These are phyloP conservation scores for Thraustochytrium sp. DNA, from an alignment of 352 stramenopile species.

Conservation along the genomic window DNA sequence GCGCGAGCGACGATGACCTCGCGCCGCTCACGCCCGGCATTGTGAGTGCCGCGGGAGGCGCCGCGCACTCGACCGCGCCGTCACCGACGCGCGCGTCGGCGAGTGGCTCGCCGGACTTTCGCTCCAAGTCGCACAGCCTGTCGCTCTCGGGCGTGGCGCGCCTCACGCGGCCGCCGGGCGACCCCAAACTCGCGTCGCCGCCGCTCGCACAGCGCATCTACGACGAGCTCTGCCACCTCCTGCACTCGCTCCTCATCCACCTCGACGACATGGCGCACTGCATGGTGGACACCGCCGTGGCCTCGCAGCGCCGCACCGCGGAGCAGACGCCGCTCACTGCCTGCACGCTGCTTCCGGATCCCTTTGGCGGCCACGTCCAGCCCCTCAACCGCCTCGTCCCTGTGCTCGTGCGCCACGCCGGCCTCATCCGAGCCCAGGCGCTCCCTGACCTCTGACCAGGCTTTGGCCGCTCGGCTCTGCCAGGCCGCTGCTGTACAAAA, in stretches of 20 bases:
- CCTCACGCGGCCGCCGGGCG: background rate
- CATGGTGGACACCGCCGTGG: slow-evolving; percentile 1
- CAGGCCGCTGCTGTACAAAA: no score
- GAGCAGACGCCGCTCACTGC: background rate
- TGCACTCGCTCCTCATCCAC: slow-evolving; percentile 8
- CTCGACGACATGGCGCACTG: slow-evolving; percentile 7
- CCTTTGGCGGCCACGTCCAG: background rate
- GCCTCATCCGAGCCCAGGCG: background rate
- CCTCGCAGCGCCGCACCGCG: background rate
- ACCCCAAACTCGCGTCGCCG: background rate
- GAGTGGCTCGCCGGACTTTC: slow-evolving; percentile 12
- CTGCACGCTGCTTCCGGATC: background rate
- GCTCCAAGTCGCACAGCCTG: background rate
- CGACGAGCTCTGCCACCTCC: background rate
- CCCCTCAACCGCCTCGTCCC: background rate
- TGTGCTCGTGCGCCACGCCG: background rate
- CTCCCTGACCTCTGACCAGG: no score
- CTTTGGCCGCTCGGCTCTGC: no score
- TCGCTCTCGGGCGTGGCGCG: background rate
- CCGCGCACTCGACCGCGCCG: background rate
- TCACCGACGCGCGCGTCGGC: background rate
- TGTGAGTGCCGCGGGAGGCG: background rate
- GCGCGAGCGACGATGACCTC: background rate
- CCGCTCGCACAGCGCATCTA: slow-evolving; percentile 4
- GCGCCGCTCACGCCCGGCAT: background rate